Percentiles rank a stretch among this genome's conserved stretches.
These are phyloP conservation scores for Acanthamoeba castellanii DNA, from an alignment of 208 protist species.

Conservation along the genomic window DNA sequence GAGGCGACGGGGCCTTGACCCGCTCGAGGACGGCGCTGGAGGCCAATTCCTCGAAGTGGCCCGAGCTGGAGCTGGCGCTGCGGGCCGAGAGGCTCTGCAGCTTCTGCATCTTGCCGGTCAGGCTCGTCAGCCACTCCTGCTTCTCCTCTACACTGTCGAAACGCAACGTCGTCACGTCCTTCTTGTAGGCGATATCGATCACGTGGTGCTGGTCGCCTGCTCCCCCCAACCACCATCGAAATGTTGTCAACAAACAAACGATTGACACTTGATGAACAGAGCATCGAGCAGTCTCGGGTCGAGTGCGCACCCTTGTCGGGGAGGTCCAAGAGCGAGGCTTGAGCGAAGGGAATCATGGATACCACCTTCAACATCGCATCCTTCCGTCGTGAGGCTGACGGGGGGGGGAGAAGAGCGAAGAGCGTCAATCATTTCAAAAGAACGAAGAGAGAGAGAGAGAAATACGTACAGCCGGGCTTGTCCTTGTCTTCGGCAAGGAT, in stretches of 20 bases:
- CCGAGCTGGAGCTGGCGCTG: background rate
- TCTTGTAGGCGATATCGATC: conserved; percentile 52
- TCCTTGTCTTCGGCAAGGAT: conserved; percentile 44
- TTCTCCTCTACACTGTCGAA: conserved; percentile 30
- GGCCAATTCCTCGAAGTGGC: background rate
- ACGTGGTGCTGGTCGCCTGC: background rate
- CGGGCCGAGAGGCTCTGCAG: conserved; percentile 42
- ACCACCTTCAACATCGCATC: conserved; percentile 4
- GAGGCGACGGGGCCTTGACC: background rate
- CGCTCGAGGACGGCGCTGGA: background rate
- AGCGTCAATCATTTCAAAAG: background rate
- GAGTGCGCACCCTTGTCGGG: background rate
- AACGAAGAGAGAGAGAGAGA: background rate
- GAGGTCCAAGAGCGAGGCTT: background rate
- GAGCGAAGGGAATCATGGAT: background rate
- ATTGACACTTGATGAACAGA: too few species aligned
- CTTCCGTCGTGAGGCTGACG: background rate
- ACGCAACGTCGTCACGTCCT: conserved; percentile 4
- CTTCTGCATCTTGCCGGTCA: background rate
- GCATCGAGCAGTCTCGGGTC: too few species aligned
- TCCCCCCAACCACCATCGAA: background rate
- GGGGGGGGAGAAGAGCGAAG: background rate
- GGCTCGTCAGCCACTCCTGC: conserved; percentile 39
- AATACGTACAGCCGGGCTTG: background rate
- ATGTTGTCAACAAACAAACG: too few species aligned